Conservation (phyloP, 2,329 filamentous ascomycete genomes). For the Colletotrichum zoysiae region DNA sequence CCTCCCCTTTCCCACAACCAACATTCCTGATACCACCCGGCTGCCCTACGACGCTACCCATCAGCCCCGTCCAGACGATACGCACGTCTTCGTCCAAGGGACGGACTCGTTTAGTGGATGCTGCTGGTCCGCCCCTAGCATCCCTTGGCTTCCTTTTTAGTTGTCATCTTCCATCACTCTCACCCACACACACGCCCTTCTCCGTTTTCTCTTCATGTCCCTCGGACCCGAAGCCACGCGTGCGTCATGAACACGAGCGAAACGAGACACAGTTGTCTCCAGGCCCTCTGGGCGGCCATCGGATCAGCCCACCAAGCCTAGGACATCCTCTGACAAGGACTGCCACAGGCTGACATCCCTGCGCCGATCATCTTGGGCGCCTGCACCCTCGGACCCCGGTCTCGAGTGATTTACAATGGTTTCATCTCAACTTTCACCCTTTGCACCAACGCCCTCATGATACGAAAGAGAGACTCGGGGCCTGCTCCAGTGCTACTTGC, state of each 20-base stretch:
- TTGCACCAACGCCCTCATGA: constrained; percentile 34
- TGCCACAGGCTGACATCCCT: constrained; percentile 35
- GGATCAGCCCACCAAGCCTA: constrained; percentile 27
- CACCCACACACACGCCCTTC: no score
- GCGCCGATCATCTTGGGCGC: constrained; percentile 39
- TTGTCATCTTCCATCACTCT: not conserved
- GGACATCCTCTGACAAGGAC: constrained; percentile 35
- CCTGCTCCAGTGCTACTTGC: constrained; percentile 29
- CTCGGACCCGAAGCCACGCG: constrained; percentile 25
- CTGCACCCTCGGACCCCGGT: constrained; percentile 38
- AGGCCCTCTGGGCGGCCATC: constrained; percentile 16
- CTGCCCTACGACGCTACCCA: constrained; percentile 19
- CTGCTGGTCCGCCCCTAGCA: not conserved
- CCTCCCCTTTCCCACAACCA: constrained; percentile 1
- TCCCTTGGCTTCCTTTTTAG: not conserved
- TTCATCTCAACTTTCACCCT: constrained; percentile 41
- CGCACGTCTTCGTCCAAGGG: constrained; percentile 15
- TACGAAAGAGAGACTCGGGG: constrained; percentile 35
- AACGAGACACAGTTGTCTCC: constrained; percentile 24
- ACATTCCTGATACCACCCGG: not conserved
- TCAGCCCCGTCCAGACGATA: constrained; percentile 11
- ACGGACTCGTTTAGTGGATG: constrained; percentile 1
- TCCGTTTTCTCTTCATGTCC: not conserved
- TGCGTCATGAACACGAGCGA: constrained; percentile 5
- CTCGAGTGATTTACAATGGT: constrained; percentile 43